These are phyloP conservation scores for Phytopythium oedochilum DNA, from an alignment of 352 stramenopile genomes.

Conservation along the genomic window DNA sequence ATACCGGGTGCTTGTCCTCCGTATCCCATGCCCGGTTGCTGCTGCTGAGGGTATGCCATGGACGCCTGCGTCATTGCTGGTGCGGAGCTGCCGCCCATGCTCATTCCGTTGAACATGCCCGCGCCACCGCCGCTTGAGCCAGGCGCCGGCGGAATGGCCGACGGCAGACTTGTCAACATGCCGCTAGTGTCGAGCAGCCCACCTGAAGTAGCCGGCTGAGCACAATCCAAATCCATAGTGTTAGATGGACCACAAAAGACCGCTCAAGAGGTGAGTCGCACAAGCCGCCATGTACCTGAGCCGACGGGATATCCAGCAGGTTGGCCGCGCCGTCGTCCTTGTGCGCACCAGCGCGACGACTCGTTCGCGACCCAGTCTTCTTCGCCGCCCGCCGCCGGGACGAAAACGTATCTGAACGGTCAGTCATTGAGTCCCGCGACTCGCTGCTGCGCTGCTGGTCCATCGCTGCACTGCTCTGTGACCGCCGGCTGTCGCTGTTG, in stretches of 20 bases:
- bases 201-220: conserved; percentile 24
- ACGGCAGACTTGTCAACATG: conserved; percentile 39
- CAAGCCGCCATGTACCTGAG: conserved; percentile 16
- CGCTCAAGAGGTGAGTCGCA: neutral
- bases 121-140: conserved; percentile 13
- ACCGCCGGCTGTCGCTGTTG: conserved; percentile 23
- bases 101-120: conserved; percentile 72
- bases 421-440: conserved; percentile 22
- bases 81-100: conserved; percentile 23
- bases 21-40: conserved; percentile 19
- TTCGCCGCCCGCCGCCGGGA: conserved; percentile 61
- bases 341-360: conserved; percentile 20
- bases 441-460: conserved; percentile 4
- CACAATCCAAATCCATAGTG: neutral
- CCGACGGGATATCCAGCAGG: conserved; percentile 52
- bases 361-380: conserved; percentile 47
- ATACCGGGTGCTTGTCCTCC: conserved; percentile 25
- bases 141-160: conserved; percentile 19
- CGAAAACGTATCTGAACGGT: conserved; percentile 68
- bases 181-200: conserved; percentile 45
- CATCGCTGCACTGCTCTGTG: conserved; percentile 26
- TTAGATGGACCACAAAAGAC: neutral
- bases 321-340: conserved; percentile 57
- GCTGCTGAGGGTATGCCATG: conserved; percentile 23
- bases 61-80: conserved; percentile 23